phyloP scores from a whole-genome alignment of 2,329 filamentous ascomycete genomes.

The Diaporthe citrichinensis region DNA sequence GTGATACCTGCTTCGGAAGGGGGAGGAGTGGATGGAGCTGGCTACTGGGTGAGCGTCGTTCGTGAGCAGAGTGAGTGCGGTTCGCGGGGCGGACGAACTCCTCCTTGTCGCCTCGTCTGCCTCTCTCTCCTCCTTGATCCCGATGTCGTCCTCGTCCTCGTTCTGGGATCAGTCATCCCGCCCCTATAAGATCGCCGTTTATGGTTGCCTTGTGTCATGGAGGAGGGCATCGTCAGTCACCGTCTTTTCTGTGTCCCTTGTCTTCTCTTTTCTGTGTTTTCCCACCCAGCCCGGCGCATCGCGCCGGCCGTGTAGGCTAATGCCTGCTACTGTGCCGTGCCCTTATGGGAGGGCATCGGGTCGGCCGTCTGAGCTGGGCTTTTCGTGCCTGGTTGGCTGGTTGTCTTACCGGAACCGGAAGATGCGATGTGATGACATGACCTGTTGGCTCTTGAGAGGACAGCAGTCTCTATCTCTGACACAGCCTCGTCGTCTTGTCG shows the following conservation, averaged over 20 bases:
- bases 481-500: conserved; percentile 13
- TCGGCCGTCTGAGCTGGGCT: not conserved
- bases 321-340: conserved; percentile 8
- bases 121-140: not conserved
- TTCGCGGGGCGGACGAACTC: not conserved
- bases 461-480: conserved; percentile 11
- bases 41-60: not conserved
- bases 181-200: conserved; percentile 31
- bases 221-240: conserved; percentile 18
- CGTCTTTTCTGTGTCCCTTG: not conserved
- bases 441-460: not conserved
- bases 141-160: not conserved
- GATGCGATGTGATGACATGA: conserved; percentile 12
- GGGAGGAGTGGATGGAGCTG: not conserved
- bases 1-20: not conserved
- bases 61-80: not conserved
- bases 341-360: not conserved
- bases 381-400: not conserved
- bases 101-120: not conserved
- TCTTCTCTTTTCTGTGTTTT: not conserved
- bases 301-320: not conserved
- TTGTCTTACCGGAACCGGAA: not conserved
- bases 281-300: not conserved
- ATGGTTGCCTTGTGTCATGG: conserved; percentile 16
- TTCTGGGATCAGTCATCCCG: conserved; percentile 4